Base-by-base conservation (phyloP, 176 grass and related monocot species). In the Secale cereale region DNA sequence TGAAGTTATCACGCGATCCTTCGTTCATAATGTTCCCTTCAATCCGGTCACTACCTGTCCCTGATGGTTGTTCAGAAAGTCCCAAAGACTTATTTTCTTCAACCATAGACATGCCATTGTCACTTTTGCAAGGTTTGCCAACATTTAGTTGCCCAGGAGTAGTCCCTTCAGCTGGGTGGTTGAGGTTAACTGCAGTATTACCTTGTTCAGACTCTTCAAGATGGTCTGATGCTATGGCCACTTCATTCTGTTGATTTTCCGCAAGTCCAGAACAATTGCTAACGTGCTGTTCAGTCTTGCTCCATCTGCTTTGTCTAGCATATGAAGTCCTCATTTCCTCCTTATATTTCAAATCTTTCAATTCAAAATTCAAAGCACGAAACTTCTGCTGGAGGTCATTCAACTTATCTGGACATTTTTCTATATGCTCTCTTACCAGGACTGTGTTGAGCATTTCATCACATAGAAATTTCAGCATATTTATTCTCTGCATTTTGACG, bases 391-490 rank as follows among this genome's bases (percentile, higher is more conserved):
- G 96, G 16, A 98, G 73, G 69, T 98, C 96, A 87, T 79, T 82
- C 43, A 82, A 94, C 66, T 91, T 98, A 33, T 98, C 96, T 45
- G 88, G 81, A 81, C 91, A 95, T 73, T 95, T 93, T 81, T 98
- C 96, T 37, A 98, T 76, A 78, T 98, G 91, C 76, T 98, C 96
- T 82, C 84, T 93, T 54, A 98, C 83, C 77, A 98, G 87, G 86
- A 88, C 85, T 79, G 96, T 94, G 83, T 94, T 95, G 75, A 95
- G 80, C 83, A 95, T 86, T 88, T 98, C 96, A 5, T 98, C 93
- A n/a, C 96, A 98, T 30, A 98, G 81, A 83, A 95, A 95, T 68
- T 98, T 98, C 78, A 98, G 81, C 64, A 95, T 88, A 83, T 94
- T 81, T 86, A 95, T 85, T 85, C 93, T 95, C 96, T 98, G 96